Evolutionary conservation across 257 asterid genomes (phyloP).

Genomic region (Primulina tabacum): DNA sequence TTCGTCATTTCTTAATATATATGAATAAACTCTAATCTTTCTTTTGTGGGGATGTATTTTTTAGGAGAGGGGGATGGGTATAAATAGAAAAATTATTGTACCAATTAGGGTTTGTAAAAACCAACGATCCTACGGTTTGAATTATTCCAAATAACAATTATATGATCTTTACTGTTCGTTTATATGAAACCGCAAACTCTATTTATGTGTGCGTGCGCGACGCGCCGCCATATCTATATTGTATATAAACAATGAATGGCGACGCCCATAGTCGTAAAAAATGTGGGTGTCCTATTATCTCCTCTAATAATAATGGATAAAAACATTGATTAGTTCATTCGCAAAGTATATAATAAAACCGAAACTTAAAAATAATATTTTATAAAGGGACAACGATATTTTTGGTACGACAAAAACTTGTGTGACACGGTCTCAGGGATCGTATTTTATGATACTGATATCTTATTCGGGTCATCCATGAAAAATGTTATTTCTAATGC

Average conservation of each 20-base stretch:
- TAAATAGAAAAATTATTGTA: background rate
- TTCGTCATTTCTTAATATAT: conserved; percentile 26
- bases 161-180: background rate
- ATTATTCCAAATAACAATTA: background rate
- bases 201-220: background rate
- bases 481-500: no score
- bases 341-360: no score
- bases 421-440: no score
- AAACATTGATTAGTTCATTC: background rate
- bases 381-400: no score
- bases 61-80: background rate
- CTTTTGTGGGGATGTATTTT: background rate
- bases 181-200: no score
- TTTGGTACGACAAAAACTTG: no score
- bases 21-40: background rate
- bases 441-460: no score
- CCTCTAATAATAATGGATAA: background rate
- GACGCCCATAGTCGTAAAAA: background rate
- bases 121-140: background rate
- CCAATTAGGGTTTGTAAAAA: conserved; percentile 1
- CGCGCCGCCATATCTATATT: background rate
- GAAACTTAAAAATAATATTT: no score
- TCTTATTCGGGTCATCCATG: no score
- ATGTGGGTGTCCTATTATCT: background rate
- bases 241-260: background rate